phyloP scores from a whole-genome alignment of 2,329 filamentous ascomycete species.

The Ophiocordyceps camponoti-leonardi region DNA sequence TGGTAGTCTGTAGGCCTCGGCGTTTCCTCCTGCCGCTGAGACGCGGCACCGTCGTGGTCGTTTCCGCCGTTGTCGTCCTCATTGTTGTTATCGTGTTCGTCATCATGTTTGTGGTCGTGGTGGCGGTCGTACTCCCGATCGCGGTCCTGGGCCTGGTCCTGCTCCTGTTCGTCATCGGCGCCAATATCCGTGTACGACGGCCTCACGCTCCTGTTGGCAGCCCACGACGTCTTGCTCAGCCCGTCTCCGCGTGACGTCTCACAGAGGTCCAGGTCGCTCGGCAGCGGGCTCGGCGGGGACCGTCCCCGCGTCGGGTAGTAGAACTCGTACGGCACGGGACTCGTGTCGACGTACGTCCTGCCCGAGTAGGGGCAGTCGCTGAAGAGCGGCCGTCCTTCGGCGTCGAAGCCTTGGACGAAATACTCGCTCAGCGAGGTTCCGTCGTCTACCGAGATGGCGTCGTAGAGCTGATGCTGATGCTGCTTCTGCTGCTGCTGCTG shows the following conservation, averaged over 20 bases:
- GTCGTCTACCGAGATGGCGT: constrained; percentile 23
- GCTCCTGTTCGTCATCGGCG: constrained; percentile 7
- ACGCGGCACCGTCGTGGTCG: not conserved
- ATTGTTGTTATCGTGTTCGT: no score
- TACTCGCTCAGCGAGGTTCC: constrained; percentile 21
- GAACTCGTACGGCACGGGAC: constrained; percentile 19
- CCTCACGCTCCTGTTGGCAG: constrained; percentile 19
- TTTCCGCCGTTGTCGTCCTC: constrained; percentile 1
- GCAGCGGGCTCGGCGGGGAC: constrained; percentile 34
- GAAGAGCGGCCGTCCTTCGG: constrained; percentile 17
- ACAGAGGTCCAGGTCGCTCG: constrained; percentile 22
- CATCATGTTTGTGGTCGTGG: no score
- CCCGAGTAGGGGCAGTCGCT: constrained; percentile 26
- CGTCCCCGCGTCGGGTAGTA: constrained; percentile 32
- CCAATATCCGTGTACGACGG: constrained; percentile 21
- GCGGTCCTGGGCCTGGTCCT: no score
- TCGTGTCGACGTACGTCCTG: constrained; percentile 18
- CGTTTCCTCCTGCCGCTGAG: not conserved
- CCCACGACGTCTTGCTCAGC: constrained; percentile 17
- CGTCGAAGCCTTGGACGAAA: constrained; percentile 16
- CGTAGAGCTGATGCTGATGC: not conserved
- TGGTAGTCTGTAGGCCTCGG: constrained; percentile 2
- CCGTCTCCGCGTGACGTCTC: constrained; percentile 11
- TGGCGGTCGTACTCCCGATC: not conserved
- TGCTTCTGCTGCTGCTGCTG: no score